Base-by-base conservation (phyloP, 2,329 filamentous ascomycete species). In the Alternaria gaisen region DNA sequence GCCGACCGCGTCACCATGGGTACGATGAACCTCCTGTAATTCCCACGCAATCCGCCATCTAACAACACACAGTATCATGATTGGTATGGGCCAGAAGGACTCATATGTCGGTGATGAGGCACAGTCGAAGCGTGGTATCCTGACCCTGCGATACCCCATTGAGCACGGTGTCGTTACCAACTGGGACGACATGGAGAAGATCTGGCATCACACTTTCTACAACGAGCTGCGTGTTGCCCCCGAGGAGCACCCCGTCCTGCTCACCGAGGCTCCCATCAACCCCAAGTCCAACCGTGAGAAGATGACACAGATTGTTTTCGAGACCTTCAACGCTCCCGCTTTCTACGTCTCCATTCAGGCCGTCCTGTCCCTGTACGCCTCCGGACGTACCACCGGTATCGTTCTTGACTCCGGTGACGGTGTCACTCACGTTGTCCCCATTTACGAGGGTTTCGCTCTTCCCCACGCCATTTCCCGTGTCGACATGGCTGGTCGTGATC, bases 181-280 rank as follows among this genome's bases (percentile, higher is more conserved):
- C 92, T 99, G 95, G 95, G 95, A 99, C 84, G 95, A 98, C 85
- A 98, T 98, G 95, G 95, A 98, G 89, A 98, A 98, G 91, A 98
- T 99, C 79, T 99, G 95, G 95, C 95, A 99, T 85, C 95, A 99
- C 92, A 98, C 95, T 82, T 99, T 99, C 90, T 99, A 98, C 92
- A 99, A 99, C 87, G 95, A 99, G 89, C 89, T 99, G 81, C 94
- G 95, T 94, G 95, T 99, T 72, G 95, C 95, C 78, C 95, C 95
- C 78, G 95, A 99, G 89, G 95, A 99, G 91, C 95, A 99, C 90
- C 95, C 95, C 78, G 94, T 98, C 82, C 90, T 99, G 81, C 89
- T 99, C 83, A 99, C 95, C 77, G 95, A 99, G 88, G 95, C 95
- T 78, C 95, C 95, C 76, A 98, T 99, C 91, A 99, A 99, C 91